A percentile compares a stretch with the other conserved stretches of the same genome.
Evolutionary conservation across 2,329 filamentous ascomycete species (phyloP).

Genomic region (Hirsutella minnesotensis): DNA sequence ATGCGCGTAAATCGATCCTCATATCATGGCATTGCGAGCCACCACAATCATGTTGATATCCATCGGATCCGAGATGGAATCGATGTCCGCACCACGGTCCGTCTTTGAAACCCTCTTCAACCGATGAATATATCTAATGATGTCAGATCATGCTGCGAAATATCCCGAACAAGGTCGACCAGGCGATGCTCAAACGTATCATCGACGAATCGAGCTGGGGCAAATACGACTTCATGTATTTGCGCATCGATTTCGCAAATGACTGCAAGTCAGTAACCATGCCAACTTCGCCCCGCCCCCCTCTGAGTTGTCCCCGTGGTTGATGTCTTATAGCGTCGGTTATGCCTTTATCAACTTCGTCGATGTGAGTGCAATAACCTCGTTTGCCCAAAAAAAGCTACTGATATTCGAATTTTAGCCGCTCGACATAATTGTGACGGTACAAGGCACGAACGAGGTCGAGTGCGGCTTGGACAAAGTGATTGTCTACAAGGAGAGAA

Average conservation of each 20-base stretch:
- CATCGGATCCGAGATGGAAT: slow-evolving; percentile 50
- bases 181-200: slow-evolving; percentile 64
- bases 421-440: slow-evolving; percentile 61
- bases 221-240: slow-evolving; percentile 88
- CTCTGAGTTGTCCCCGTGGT: slow-evolving; percentile 3
- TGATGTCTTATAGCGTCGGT: slow-evolving; percentile 55
- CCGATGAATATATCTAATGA: background rate
- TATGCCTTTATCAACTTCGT: slow-evolving; percentile 97
- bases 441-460: too few species aligned
- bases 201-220: slow-evolving; percentile 70
- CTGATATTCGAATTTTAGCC: slow-evolving; percentile 40
- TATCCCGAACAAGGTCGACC: slow-evolving; percentile 81
- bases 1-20: slow-evolving; percentile 31
- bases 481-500: too few species aligned
- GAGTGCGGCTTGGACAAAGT: too few species aligned
- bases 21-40: slow-evolving; percentile 34
- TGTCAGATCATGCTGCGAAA: slow-evolving; percentile 82
- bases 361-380: slow-evolving; percentile 41
- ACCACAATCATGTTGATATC: slow-evolving; percentile 52
- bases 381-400: background rate
- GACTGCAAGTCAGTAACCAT: slow-evolving; percentile 59
- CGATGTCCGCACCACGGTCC: slow-evolving; percentile 65
- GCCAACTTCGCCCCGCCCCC: background rate
- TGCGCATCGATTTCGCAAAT: slow-evolving; percentile 79
- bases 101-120: slow-evolving; percentile 16